These are phyloP conservation scores for Kodamaea hsintzibuensis DNA, from an alignment of 805 yeast genomes.

Conservation along the genomic window DNA sequence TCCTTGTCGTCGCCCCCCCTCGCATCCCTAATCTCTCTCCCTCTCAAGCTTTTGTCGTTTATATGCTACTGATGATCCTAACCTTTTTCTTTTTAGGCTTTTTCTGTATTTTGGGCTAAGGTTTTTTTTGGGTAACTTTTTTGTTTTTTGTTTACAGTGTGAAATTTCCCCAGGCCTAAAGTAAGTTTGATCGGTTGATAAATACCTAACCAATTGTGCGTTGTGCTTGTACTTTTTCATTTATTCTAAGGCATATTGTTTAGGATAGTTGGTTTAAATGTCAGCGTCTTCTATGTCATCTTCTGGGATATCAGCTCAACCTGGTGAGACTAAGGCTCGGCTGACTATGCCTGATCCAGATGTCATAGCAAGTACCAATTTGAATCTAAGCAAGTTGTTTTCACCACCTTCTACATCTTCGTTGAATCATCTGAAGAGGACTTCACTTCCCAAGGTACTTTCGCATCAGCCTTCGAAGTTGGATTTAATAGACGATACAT, in stretches of 20 bases:
- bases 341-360: conserved; percentile 11
- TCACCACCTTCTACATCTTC: conserved; percentile 2
- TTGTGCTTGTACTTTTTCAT: too few species aligned
- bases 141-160: neutral
- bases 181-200: neutral
- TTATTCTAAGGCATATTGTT: neutral
- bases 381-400: conserved; percentile 12
- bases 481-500: conserved; percentile 49
- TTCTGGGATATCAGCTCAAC: neutral
- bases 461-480: conserved; percentile 41
- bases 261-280: neutral
- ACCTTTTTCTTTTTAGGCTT: neutral
- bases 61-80: neutral
- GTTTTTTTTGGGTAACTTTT: neutral
- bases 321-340: neutral
- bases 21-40: neutral
- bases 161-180: conserved; percentile 1
- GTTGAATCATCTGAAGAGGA: neutral
- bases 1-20: neutral
- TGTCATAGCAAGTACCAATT: conserved; percentile 15
- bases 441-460: conserved; percentile 10
- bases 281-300: neutral
- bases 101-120: neutral
- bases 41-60: neutral
- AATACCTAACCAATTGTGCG: neutral